Evolutionary conservation across 495 filamentous ascomycete species (phyloP).

Genomic region (Neurospora hispaniola): DNA sequence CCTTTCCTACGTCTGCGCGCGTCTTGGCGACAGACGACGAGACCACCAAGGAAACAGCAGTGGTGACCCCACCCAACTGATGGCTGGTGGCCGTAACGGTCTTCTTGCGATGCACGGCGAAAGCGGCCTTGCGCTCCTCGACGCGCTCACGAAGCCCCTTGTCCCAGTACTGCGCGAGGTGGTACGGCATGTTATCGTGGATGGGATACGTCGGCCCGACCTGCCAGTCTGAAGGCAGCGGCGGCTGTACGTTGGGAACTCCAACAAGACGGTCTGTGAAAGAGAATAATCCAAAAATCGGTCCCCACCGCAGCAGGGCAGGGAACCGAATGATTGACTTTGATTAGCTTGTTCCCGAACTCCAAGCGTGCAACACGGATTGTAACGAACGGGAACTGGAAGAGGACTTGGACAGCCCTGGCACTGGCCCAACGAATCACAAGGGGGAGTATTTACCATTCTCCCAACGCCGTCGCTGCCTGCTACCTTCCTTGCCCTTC

Average conservation of each 20-base stretch:
- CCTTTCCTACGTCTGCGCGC: conserved; percentile 29
- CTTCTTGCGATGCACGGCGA: conserved; percentile 17
- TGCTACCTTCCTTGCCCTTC: conserved; percentile 89
- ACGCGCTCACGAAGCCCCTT: conserved; percentile 44
- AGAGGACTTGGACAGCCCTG: not conserved
- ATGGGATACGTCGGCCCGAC: conserved; percentile 68
- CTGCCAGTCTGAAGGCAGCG: conserved; percentile 69
- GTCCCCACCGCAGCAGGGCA: not conserved
- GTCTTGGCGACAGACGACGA: not conserved
- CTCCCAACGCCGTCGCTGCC: conserved; percentile 84
- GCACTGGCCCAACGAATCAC: not conserved
- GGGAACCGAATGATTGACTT: not conserved
- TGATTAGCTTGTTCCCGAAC: not conserved
- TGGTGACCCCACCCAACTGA: not conserved
- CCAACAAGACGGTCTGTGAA: conserved; percentile 66
- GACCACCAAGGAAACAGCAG: not conserved
- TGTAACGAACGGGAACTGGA: not conserved
- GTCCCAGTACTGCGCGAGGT: conserved; percentile 82
- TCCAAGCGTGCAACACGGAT: not conserved
- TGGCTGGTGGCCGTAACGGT: conserved; percentile 26
- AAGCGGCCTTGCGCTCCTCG: conserved; percentile 28
- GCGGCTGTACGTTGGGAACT: conserved; percentile 79
- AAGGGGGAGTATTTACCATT: conserved; percentile 53
- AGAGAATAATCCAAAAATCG: not conserved
- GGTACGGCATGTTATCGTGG: conserved; percentile 67